Conservation (phyloP, 2,329 filamentous ascomycete species). For the Penicillium sclerotiorum region DNA sequence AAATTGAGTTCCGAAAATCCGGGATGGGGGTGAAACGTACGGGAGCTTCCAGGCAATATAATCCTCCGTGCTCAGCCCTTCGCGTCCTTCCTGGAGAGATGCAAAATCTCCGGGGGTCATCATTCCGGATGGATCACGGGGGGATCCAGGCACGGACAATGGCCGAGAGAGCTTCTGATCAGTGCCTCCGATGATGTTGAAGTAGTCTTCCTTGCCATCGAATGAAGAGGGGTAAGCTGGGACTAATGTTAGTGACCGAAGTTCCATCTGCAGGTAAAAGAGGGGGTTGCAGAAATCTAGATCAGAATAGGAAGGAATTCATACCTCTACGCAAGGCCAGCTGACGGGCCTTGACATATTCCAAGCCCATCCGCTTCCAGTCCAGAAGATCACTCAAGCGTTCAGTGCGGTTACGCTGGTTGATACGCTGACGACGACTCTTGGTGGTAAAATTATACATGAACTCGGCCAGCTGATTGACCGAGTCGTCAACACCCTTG, state of each 20-base stretch:
- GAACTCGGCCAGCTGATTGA: conserved; percentile 87
- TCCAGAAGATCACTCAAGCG: conserved; percentile 91
- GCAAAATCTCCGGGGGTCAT: conserved; percentile 99
- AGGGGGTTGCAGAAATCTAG: background rate
- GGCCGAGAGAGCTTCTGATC: conserved; percentile 95
- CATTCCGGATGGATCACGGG: conserved; percentile 88
- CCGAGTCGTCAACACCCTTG: conserved; percentile 96
- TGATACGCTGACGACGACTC: conserved; percentile 94
- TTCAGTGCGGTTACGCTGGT: conserved; percentile 96
- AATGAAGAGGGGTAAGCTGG: conserved; percentile 86
- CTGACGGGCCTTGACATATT: conserved; percentile 97
- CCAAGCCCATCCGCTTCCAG: conserved; percentile 99
- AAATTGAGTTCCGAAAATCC: background rate
- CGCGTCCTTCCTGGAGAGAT: conserved; percentile 88
- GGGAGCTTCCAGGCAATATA: conserved; percentile 98
- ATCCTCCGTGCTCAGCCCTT: conserved; percentile 92
- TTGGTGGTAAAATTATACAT: conserved; percentile 96
- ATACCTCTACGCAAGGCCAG: conserved; percentile 75
- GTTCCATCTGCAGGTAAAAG: background rate
- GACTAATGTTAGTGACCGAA: conserved; percentile 15
- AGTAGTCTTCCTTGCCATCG: conserved; percentile 72
- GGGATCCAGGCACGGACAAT: conserved; percentile 90
- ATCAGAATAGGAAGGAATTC: background rate
- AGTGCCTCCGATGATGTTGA: conserved; percentile 83
- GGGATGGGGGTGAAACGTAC: conserved; percentile 62